phyloP scores from a whole-genome alignment of 352 stramenopile genomes.

The Lagenidium sp. region DNA sequence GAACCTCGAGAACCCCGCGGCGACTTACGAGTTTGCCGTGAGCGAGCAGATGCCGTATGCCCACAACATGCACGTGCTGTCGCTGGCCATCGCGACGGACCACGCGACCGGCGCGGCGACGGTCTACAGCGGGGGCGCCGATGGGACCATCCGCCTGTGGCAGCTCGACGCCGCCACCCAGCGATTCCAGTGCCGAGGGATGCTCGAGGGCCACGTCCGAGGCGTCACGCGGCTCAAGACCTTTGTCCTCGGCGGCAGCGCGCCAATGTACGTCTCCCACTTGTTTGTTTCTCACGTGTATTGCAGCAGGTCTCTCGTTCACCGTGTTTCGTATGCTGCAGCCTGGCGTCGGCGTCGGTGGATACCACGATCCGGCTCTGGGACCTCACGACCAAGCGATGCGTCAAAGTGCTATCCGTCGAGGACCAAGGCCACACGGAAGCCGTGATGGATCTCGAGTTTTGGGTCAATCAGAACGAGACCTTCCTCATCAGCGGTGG shows the following conservation, averaged over 20 bases:
- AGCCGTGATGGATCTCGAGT: conserved; percentile 79
- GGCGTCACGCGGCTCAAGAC: conserved; percentile 80
- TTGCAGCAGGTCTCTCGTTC: too few relatives aligned
- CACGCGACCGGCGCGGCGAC: conserved; percentile 48
- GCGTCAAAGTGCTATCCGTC: conserved; percentile 59
- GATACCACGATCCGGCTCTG: conserved; percentile 78
- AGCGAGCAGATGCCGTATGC: conserved; percentile 68
- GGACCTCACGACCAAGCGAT: conserved; percentile 78
- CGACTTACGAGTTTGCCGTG: conserved; percentile 52
- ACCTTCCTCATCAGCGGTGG: conserved; percentile 82
- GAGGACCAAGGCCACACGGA: conserved; percentile 74
- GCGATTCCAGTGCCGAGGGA: conserved; percentile 64
- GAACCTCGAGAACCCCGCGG: conserved; percentile 70
- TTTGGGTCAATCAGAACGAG: conserved; percentile 80
- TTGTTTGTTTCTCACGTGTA: too few relatives aligned
- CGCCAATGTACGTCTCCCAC: conserved; percentile 43
- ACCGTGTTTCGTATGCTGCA: conserved; percentile 4
- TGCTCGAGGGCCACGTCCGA: conserved; percentile 71
- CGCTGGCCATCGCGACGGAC: conserved; percentile 65
- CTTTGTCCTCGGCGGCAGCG: conserved; percentile 51
- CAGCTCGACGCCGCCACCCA: conserved; percentile 59
- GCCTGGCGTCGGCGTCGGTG: conserved; percentile 70
- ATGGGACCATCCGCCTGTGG: conserved; percentile 78
- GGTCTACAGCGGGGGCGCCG: conserved; percentile 66
- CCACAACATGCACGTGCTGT: conserved; percentile 64